phyloP scores from a whole-genome alignment of 1,284 basidiomycete genomes.

The Rhizoctonia solani region DNA sequence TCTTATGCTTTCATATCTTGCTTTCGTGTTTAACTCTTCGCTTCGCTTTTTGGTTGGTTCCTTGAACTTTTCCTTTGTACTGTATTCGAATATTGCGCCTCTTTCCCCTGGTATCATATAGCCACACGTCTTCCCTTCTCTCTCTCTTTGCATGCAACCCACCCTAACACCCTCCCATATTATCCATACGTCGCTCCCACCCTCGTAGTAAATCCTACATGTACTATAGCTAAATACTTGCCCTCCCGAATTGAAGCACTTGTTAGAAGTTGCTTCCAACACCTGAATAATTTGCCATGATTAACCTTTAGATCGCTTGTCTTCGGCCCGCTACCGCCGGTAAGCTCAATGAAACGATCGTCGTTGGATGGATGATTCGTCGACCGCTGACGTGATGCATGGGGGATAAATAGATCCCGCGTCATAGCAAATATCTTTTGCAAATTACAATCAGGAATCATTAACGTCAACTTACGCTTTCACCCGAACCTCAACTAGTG shows the following conservation, averaged over 20 bases:
- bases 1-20: not conserved
- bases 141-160: slow-evolving; percentile 21
- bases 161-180: not conserved
- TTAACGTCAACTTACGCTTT: too few relatives aligned
- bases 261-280: not conserved
- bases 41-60: not conserved
- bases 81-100: slow-evolving; percentile 26
- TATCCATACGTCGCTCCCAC: not conserved
- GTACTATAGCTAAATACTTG: slow-evolving; percentile 10
- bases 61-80: not conserved
- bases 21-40: not conserved
- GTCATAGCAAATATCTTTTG: too few relatives aligned
- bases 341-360: too few relatives aligned
- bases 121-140: not conserved
- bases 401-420: too few relatives aligned
- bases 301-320: too few relatives aligned
- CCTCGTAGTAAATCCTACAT: not conserved
- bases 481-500: not conserved
- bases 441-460: too few relatives aligned
- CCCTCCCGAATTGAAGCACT: slow-evolving; percentile 4
- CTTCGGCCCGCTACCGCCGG: too few relatives aligned
- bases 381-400: too few relatives aligned
- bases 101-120: slow-evolving; percentile 11
- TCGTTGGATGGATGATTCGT: too few relatives aligned
- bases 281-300: too few relatives aligned